Conservation (phyloP, 805 yeast genomes). For the Candida rishiriensis region DNA sequence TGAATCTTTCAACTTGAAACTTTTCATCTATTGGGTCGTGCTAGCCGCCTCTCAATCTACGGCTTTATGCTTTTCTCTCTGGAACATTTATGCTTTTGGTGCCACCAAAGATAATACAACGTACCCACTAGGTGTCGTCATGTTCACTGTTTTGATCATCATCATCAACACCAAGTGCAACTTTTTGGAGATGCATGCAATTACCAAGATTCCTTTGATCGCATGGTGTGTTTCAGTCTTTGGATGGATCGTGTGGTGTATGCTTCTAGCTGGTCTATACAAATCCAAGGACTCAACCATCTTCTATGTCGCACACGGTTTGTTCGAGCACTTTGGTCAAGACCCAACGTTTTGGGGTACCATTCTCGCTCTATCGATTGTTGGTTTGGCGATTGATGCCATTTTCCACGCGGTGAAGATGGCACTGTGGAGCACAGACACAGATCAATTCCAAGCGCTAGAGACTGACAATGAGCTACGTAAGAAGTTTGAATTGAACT, state of each 20-base stretch:
- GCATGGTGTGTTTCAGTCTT: constrained; percentile 67
- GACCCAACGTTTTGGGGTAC: constrained; percentile 90
- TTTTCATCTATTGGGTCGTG: constrained; percentile 75
- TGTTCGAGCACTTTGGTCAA: constrained; percentile 66
- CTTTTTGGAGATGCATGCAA: constrained; percentile 72
- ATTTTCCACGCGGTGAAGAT: constrained; percentile 52
- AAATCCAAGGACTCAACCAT: constrained; percentile 47
- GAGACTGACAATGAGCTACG: constrained; percentile 69
- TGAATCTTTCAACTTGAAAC: constrained; percentile 63
- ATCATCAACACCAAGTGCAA: constrained; percentile 76
- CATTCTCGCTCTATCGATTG: constrained; percentile 47
- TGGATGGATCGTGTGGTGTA: constrained; percentile 86
- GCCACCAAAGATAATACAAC: constrained; percentile 70
- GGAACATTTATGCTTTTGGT: constrained; percentile 65
- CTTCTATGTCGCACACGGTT: constrained; percentile 67
- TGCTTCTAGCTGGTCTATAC: constrained; percentile 69
- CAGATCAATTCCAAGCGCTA: constrained; percentile 70
- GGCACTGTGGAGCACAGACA: constrained; percentile 62
- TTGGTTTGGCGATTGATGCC: constrained; percentile 67
- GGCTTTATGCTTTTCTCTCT: constrained; percentile 61
- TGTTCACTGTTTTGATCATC: constrained; percentile 67
- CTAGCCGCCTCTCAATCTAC: constrained; percentile 72
- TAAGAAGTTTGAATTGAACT: constrained; percentile 63
- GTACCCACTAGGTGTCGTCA: constrained; percentile 75
- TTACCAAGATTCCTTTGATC: constrained; percentile 63